Evolutionary conservation across 176 grass and related monocot genomes (phyloP).

Genomic region (Triticum dicoccoides): DNA sequence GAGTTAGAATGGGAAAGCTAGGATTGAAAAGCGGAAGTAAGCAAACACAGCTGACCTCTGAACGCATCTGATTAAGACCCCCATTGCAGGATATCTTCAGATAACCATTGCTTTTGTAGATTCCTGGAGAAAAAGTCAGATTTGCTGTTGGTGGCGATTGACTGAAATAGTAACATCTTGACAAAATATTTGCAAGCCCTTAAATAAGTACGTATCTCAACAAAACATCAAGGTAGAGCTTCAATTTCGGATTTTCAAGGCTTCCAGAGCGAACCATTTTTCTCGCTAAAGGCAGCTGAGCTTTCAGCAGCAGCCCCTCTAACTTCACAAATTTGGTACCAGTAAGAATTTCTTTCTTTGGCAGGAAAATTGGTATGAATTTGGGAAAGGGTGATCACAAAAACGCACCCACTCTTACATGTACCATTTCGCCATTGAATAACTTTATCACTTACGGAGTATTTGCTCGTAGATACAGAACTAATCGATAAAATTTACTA

Average conservation of each 20-base stretch:
- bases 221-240: background rate
- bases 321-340: background rate
- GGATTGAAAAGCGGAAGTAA: constrained; percentile 5
- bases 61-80: constrained; percentile 97
- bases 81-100: constrained; percentile 95
- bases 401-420: background rate
- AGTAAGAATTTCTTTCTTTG: background rate
- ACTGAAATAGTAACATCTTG: background rate
- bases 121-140: constrained; percentile 45
- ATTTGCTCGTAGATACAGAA: background rate
- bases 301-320: background rate
- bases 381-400: background rate
- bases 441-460: background rate
- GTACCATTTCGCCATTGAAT: background rate
- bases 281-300: background rate
- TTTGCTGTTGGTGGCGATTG: background rate
- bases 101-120: constrained; percentile 88
- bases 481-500: background rate
- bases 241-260: background rate
- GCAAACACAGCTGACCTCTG: constrained; percentile 52
- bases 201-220: background rate
- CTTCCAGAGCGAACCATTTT: background rate
- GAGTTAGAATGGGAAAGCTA: background rate
- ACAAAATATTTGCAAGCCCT: background rate
- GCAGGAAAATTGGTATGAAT: background rate